Percentiles rank a stretch among this genome's conserved stretches.
Evolutionary conservation across 805 yeast species (phyloP).

Genomic region (Yarrowia hollandica): DNA sequence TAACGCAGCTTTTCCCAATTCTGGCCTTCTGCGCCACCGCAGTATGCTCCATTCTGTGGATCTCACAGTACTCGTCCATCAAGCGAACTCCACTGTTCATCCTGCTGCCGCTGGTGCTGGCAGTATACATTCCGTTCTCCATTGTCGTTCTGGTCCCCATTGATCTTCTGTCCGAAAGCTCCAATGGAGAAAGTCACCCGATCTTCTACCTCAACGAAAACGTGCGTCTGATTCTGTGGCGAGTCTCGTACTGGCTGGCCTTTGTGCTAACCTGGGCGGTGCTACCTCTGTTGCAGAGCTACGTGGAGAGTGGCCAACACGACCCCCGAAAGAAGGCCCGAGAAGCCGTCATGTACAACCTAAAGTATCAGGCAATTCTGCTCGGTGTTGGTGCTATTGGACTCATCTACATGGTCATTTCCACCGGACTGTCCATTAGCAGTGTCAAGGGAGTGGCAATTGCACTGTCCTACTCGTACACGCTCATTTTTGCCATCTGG

Average conservation of each 20-base stretch:
- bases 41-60: constrained; percentile 41
- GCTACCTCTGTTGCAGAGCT: constrained; percentile 71
- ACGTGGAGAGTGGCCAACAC: constrained; percentile 67
- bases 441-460: constrained; percentile 67
- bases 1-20: constrained; percentile 31
- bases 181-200: constrained; percentile 42
- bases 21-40: constrained; percentile 39
- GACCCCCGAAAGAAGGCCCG: constrained; percentile 49
- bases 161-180: constrained; percentile 60
- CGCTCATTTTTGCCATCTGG: constrained; percentile 75
- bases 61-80: constrained; percentile 44
- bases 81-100: constrained; percentile 47
- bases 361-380: constrained; percentile 61
- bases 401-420: constrained; percentile 57
- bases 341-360: constrained; percentile 58
- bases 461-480: constrained; percentile 74
- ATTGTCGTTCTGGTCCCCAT: constrained; percentile 72
- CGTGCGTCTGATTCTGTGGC: constrained; percentile 63
- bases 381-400: constrained; percentile 55
- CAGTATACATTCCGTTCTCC: constrained; percentile 74
- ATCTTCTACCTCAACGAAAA: constrained; percentile 52
- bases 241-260: constrained; percentile 75
- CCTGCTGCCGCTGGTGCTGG: constrained; percentile 51
- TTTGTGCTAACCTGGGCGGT: constrained; percentile 77
- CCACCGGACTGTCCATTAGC: constrained; percentile 54